These are phyloP conservation scores for Calonectria multiphialidica DNA, from an alignment of 2,329 filamentous ascomycete species.

Conservation along the genomic window DNA sequence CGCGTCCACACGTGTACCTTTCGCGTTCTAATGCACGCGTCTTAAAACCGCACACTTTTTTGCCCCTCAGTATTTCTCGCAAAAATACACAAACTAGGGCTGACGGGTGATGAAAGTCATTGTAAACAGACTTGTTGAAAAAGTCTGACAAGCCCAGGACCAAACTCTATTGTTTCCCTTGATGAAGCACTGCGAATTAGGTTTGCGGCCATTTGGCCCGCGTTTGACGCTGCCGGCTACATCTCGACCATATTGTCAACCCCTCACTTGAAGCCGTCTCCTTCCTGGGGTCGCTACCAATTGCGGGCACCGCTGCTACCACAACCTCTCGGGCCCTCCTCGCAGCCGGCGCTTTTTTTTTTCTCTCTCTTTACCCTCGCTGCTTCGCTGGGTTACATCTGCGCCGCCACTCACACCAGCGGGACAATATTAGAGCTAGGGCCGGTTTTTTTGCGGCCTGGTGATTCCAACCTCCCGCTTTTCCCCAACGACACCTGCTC, in stretches of 20 bases:
- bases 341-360: conserved; percentile 17
- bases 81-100: conserved; percentile 6
- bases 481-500: neutral
- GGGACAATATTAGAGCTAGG: neutral
- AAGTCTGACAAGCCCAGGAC: conserved; percentile 2
- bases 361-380: too few relatives aligned
- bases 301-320: neutral
- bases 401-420: conserved; percentile 3
- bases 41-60: neutral
- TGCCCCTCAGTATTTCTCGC: neutral
- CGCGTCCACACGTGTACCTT: conserved; percentile 28
- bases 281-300: neutral
- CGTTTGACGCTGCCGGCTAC: conserved; percentile 6
- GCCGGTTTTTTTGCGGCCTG: neutral
- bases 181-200: neutral
- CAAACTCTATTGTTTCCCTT: neutral
- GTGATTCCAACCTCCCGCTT: neutral
- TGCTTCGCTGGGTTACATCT: conserved; percentile 20
- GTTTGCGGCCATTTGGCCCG: neutral
- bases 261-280: conserved; percentile 20
- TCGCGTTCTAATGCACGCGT: conserved; percentile 26
- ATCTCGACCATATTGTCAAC: conserved; percentile 9
- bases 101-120: conserved; percentile 3
- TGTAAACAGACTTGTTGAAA: conserved; percentile 6
- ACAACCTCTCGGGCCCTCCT: neutral